phyloP scores from a whole-genome alignment of 2,329 filamentous ascomycete species.

The Hypoxylon sp. region DNA sequence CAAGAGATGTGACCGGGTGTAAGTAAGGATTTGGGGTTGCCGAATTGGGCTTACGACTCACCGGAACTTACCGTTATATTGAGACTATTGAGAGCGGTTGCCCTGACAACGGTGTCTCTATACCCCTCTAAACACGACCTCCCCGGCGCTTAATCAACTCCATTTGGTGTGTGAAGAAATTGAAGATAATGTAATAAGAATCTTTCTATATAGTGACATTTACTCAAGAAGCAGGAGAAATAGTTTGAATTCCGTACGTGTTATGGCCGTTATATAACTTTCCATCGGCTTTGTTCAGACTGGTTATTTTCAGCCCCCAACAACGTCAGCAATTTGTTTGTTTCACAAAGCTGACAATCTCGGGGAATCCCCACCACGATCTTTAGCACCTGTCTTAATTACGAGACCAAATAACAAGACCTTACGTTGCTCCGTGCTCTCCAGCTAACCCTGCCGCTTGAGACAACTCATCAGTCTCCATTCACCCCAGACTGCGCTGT shows the following conservation, averaged over 20 bases:
- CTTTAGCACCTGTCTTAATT: conserved; percentile 28
- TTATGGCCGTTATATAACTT: conserved; percentile 13
- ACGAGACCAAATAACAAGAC: conserved; percentile 40
- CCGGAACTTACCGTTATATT: conserved; percentile 34
- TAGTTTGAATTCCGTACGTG: conserved; percentile 3
- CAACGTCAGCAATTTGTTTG: conserved; percentile 39
- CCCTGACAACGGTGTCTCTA: conserved; percentile 31
- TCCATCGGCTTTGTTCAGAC: not conserved
- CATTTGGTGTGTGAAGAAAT: conserved; percentile 2
- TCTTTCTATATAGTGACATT: not conserved
- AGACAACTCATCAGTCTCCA: conserved; percentile 39
- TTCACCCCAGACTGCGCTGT: conserved; percentile 25
- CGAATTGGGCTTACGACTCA: conserved; percentile 4
- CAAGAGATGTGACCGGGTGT: conserved; percentile 13
- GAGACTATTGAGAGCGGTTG: conserved; percentile 28
- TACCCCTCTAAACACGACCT: conserved; percentile 37
- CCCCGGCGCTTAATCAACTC: conserved; percentile 6
- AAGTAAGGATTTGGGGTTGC: not conserved
- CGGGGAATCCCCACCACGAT: conserved; percentile 31
- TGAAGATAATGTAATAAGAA: conserved; percentile 1
- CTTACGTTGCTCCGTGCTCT: conserved; percentile 41
- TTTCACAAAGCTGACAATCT: conserved; percentile 38
- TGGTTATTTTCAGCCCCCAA: conserved; percentile 17
- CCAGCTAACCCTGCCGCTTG: conserved; percentile 33
- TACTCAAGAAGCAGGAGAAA: not conserved